These are phyloP conservation scores for Chrysanthemum lavandulifolium DNA, from an alignment of 129 eudicot genomes.

Conservation along the genomic window DNA sequence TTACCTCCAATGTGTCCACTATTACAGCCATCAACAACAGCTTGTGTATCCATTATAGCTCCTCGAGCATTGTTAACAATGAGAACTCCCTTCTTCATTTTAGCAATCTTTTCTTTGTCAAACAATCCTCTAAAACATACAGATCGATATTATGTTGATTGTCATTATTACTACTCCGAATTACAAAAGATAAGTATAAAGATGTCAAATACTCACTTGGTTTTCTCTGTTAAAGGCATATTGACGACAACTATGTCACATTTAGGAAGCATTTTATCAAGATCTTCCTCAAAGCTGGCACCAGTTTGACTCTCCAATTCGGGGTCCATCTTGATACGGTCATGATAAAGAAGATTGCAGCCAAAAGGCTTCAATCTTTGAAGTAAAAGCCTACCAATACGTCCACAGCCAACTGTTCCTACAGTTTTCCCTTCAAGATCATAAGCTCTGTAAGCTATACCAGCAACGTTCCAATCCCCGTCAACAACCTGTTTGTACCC, in stretches of 20 bases:
- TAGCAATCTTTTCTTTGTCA: constrained; percentile 78
- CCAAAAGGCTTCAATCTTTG: constrained; percentile 94
- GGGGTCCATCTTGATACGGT: constrained; percentile 76
- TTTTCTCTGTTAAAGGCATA: constrained; percentile 91
- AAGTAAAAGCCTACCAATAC: constrained; percentile 84
- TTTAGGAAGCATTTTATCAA: constrained; percentile 92
- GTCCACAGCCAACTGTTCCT: constrained; percentile 96
- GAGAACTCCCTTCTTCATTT: constrained; percentile 90
- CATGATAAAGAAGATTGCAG: constrained; percentile 90
- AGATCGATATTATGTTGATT: too few species aligned
- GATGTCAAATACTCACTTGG: constrained; percentile 41
- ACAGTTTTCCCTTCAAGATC: constrained; percentile 98
- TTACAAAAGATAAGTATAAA: too few species aligned
- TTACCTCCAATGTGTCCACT: constrained; percentile 94
- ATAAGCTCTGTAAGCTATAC: constrained; percentile 85
- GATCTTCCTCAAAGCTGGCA: constrained; percentile 85
- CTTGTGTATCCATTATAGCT: constrained; percentile 99
- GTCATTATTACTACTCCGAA: too few species aligned
- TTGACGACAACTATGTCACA: constrained; percentile 90
- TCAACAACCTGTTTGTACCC: constrained; percentile 84
- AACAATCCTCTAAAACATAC: constrained; percentile 64
- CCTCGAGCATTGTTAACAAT: constrained; percentile 98
- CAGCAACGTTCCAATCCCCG: constrained; percentile 99
- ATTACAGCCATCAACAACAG: constrained; percentile 90
- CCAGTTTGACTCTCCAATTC: constrained; percentile 84